These are phyloP conservation scores for Xerocomus brunneocitrinus DNA, from an alignment of 768 basidiomycete genomes.

Conservation along the genomic window DNA sequence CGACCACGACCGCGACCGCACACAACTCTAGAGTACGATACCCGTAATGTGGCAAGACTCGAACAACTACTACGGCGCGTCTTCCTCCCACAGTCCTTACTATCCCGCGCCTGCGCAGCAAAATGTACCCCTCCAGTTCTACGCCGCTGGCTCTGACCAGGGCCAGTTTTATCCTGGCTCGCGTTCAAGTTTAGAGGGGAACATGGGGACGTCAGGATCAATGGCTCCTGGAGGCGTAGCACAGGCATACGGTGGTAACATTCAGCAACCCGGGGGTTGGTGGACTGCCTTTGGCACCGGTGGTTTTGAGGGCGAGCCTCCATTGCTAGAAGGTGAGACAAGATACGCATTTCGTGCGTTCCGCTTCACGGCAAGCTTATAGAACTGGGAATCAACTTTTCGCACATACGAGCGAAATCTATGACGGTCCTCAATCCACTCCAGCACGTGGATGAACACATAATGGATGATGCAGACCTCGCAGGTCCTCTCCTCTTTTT, in stretches of 20 bases:
- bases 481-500: slow-evolving; percentile 94
- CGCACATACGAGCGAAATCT: slow-evolving; percentile 91
- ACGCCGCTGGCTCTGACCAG: slow-evolving; percentile 56
- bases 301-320: slow-evolving; percentile 93
- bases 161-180: slow-evolving; percentile 64
- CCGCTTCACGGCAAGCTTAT: slow-evolving; percentile 2
- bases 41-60: slow-evolving; percentile 72
- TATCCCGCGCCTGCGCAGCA: slow-evolving; percentile 46
- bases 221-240: slow-evolving; percentile 43
- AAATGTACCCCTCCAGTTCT: slow-evolving; percentile 71
- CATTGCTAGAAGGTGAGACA: slow-evolving; percentile 81
- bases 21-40: background rate
- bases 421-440: slow-evolving; percentile 94
- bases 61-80: slow-evolving; percentile 50
- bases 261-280: slow-evolving; percentile 75
- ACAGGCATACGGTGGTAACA: slow-evolving; percentile 63
- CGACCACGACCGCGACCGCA: slow-evolving; percentile 12
- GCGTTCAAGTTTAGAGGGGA: slow-evolving; percentile 74
- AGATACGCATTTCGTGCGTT: background rate
- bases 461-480: slow-evolving; percentile 99
- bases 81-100: slow-evolving; percentile 57
- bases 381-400: slow-evolving; percentile 98
- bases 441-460: slow-evolving; percentile 74
- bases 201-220: slow-evolving; percentile 51
- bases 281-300: slow-evolving; percentile 96